Evolutionary conservation across 2,329 filamentous ascomycete species (phyloP).

Genomic region (Lasiodiplodia hormozganensis): DNA sequence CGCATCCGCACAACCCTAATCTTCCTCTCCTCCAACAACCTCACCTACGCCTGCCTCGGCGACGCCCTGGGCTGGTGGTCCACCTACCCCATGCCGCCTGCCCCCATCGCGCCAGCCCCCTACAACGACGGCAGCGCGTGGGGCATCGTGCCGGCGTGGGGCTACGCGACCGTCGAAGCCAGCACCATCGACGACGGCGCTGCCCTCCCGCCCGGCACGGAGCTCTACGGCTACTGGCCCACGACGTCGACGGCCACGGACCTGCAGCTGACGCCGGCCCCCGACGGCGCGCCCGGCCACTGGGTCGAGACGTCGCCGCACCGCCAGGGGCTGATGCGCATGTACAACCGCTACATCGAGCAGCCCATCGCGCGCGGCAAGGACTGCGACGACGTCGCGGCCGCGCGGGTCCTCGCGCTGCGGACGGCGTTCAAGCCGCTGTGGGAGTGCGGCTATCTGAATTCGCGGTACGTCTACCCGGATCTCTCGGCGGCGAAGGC

Average conservation of each 20-base stretch:
- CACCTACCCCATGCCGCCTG: conserved; percentile 50
- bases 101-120: conserved; percentile 40
- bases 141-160: conserved; percentile 59
- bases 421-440: not conserved
- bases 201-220: conserved; percentile 46
- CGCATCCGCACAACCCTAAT: conserved; percentile 1
- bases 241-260: conserved; percentile 49
- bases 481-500: too few relatives aligned
- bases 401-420: too few relatives aligned
- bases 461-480: not conserved
- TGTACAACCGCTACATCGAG: conserved; percentile 55
- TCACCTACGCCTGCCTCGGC: conserved; percentile 38
- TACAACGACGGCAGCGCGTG: conserved; percentile 50
- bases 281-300: conserved; percentile 37
- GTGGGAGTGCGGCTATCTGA: not conserved
- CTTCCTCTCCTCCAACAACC: conserved; percentile 34
- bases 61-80: conserved; percentile 50
- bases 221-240: conserved; percentile 55
- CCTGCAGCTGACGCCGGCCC: conserved; percentile 42
- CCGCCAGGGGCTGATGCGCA: conserved; percentile 46
- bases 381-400: not conserved
- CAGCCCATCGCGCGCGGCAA: not conserved
- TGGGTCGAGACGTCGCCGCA: conserved; percentile 49
- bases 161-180: conserved; percentile 53
- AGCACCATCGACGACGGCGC: conserved; percentile 47